These are phyloP conservation scores for Byssoonygena ceratinophila DNA, from an alignment of 2,329 filamentous ascomycete species.

Conservation along the genomic window DNA sequence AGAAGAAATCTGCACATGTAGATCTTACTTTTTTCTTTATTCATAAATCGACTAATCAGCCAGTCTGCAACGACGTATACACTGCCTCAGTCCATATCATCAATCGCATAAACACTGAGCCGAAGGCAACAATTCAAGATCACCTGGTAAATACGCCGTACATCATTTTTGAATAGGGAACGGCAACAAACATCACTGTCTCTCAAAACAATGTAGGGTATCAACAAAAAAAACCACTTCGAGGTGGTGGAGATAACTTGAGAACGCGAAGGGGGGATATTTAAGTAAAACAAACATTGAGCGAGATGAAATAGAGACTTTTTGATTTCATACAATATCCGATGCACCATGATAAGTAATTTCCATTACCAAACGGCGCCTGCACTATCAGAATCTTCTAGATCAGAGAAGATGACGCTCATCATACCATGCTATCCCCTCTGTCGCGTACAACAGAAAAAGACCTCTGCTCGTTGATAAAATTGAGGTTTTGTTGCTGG, in stretches of 20 bases:
- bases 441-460: neutral
- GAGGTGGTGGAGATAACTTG: too few species aligned
- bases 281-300: neutral
- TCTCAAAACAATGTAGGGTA: neutral
- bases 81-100: neutral
- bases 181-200: neutral
- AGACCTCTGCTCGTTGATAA: neutral
- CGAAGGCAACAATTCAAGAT: neutral
- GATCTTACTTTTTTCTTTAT: too few species aligned
- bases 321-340: neutral
- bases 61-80: neutral
- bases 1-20: too few species aligned
- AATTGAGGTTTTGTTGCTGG: neutral
- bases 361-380: neutral
- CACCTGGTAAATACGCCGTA: neutral
- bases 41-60: neutral
- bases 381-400: neutral
- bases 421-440: conserved; percentile 6
- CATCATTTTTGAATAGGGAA: too few species aligned
- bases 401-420: neutral
- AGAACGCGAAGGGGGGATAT: neutral
- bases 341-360: neutral
- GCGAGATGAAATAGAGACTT: neutral
- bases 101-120: neutral
- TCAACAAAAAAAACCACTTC: neutral